phyloP scores from a whole-genome alignment of 208 protist species.

The Leishmania amazonensis region DNA sequence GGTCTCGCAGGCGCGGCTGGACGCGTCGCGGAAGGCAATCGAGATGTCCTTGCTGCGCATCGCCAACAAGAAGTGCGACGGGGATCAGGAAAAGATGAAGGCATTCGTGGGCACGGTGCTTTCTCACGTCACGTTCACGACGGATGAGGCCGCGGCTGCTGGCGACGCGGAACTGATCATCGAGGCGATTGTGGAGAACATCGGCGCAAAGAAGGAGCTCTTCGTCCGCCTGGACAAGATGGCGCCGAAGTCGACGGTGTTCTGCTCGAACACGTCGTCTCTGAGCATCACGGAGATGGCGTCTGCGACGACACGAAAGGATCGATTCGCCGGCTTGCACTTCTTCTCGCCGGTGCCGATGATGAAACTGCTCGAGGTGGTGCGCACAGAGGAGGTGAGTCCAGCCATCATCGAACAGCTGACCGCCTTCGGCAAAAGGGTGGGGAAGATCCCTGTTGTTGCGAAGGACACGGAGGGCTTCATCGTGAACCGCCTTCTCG shows the following conservation, averaged over 20 bases:
- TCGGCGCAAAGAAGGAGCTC: slow-evolving; percentile 65
- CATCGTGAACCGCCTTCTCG: slow-evolving; percentile 91
- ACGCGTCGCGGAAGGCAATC: slow-evolving; percentile 51
- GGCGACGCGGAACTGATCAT: slow-evolving; percentile 52
- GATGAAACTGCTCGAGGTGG: slow-evolving; percentile 93
- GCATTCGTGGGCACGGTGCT: slow-evolving; percentile 42
- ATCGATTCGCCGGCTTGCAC: slow-evolving; percentile 84
- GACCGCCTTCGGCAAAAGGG: slow-evolving; percentile 41
- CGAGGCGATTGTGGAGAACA: slow-evolving; percentile 72
- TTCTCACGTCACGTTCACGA: slow-evolving; percentile 63
- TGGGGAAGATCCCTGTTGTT: slow-evolving; percentile 73
- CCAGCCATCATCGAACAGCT: slow-evolving; percentile 55
- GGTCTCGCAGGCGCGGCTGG: slow-evolving; percentile 54
- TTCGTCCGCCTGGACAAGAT: slow-evolving; percentile 53
- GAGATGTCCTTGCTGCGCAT: slow-evolving; percentile 51
- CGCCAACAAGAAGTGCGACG: slow-evolving; percentile 65
- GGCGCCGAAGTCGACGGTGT: slow-evolving; percentile 64
- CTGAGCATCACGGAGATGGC: slow-evolving; percentile 73
- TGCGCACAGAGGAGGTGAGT: slow-evolving; percentile 58
- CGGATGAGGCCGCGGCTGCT: slow-evolving; percentile 47
- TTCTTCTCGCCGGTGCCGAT: slow-evolving; percentile 92
- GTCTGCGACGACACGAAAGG: slow-evolving; percentile 44
- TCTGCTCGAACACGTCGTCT: slow-evolving; percentile 90
- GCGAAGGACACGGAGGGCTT: slow-evolving; percentile 89
- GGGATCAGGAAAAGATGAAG: slow-evolving; percentile 48